A percentile compares a stretch with the other conserved stretches of the same genome.
phyloP scores from a whole-genome alignment of 768 basidiomycete genomes.

The button mushroom (Agaricus bisporus) region DNA sequence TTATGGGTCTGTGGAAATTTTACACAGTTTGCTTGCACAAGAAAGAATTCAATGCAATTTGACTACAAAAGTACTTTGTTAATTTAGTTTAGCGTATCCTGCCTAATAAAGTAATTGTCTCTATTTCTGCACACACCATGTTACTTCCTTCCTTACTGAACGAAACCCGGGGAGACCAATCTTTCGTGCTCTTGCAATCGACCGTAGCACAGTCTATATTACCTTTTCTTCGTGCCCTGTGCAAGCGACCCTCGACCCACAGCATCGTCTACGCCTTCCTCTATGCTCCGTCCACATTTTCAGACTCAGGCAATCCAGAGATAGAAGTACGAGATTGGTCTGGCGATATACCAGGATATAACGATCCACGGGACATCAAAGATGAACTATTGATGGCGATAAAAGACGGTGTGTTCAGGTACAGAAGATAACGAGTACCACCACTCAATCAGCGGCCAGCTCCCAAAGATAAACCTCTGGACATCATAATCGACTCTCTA shows the following conservation, averaged over 20 bases:
- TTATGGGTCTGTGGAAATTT: slow-evolving; percentile 46
- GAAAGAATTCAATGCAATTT: slow-evolving; percentile 32
- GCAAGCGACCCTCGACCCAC: slow-evolving; percentile 13
- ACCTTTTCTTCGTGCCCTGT: slow-evolving; percentile 44
- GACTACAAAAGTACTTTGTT: too few relatives aligned
- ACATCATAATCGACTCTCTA: slow-evolving; percentile 66
- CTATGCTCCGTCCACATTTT: slow-evolving; percentile 42
- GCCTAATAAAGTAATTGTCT: neutral
- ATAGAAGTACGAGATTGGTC: slow-evolving; percentile 46
- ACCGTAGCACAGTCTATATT: slow-evolving; percentile 51
- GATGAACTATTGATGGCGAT: slow-evolving; percentile 35
- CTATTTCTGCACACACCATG: slow-evolving; percentile 1
- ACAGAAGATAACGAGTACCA: neutral
- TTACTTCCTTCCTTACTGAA: slow-evolving; percentile 9
- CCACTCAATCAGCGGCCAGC: slow-evolving; percentile 9
- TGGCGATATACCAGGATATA: slow-evolving; percentile 47
- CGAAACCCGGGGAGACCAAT: slow-evolving; percentile 19
- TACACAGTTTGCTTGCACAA: slow-evolving; percentile 29
- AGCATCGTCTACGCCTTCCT: slow-evolving; percentile 37
- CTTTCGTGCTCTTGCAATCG: slow-evolving; percentile 53
- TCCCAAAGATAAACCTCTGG: slow-evolving; percentile 41
- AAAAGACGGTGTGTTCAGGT: slow-evolving; percentile 28
- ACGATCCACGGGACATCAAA: slow-evolving; percentile 18
- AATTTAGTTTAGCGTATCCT: slow-evolving; percentile 10
- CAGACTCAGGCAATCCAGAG: slow-evolving; percentile 18